These are phyloP conservation scores for Fennellomyces sp. DNA, from an alignment of 371 early-diverging fungal genomes.

Conservation along the genomic window DNA sequence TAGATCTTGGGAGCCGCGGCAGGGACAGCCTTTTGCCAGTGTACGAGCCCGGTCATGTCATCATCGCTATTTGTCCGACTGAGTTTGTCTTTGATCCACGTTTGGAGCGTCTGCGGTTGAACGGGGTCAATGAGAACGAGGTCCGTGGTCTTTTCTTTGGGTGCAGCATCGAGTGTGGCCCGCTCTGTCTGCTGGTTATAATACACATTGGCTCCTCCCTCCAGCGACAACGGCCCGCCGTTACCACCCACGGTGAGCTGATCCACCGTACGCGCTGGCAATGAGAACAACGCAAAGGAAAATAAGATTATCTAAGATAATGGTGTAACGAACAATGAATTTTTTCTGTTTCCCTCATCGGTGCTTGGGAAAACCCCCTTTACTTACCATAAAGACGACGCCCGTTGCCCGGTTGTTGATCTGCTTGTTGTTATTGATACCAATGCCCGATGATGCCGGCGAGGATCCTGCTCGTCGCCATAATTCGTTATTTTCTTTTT, in stretches of 20 bases:
- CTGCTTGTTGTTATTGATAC: slow-evolving; percentile 12
- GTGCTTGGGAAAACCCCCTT: background rate
- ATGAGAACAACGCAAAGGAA: slow-evolving; percentile 63
- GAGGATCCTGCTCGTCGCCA: slow-evolving; percentile 1
- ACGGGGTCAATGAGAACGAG: slow-evolving; percentile 41
- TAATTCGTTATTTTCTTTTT: slow-evolving; percentile 43
- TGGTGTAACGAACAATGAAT: background rate
- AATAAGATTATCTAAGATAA: slow-evolving; percentile 58
- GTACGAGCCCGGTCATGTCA: slow-evolving; percentile 16
- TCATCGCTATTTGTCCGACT: background rate
- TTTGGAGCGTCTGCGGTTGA: slow-evolving; percentile 35
- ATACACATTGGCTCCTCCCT: slow-evolving; percentile 9
- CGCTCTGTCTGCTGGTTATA: slow-evolving; percentile 4
- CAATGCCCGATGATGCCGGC: background rate
- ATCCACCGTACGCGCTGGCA: slow-evolving; percentile 48
- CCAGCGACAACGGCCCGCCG: slow-evolving; percentile 23
- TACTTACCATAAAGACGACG: slow-evolving; percentile 71
- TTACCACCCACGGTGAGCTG: slow-evolving; percentile 59
- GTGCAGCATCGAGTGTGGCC: slow-evolving; percentile 6
- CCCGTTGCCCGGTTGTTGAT: slow-evolving; percentile 53
- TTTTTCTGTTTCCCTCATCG: background rate
- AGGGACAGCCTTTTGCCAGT: slow-evolving; percentile 7
- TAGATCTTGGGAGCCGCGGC: slow-evolving; percentile 29
- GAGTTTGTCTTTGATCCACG: slow-evolving; percentile 39
- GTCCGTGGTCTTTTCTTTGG: slow-evolving; percentile 24